Evolutionary conservation across 306 rosid genomes (phyloP).

Genomic region (Cicer chorassanicum): DNA sequence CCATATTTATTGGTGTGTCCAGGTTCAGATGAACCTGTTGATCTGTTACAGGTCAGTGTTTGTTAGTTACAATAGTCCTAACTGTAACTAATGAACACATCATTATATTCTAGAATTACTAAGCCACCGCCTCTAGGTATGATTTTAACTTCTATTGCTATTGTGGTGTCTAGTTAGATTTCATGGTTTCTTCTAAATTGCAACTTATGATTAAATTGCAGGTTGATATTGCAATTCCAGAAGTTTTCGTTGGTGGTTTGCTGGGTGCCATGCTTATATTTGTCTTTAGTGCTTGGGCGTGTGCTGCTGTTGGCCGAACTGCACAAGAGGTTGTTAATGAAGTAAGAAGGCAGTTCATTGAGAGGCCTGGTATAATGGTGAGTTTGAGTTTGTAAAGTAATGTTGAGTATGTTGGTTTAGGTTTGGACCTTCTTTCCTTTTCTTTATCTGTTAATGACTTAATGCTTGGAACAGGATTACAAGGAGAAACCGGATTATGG

Average conservation of each 20-base stretch:
- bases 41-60: neutral
- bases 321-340: conserved; percentile 99
- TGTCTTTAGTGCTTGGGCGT: conserved; percentile 97
- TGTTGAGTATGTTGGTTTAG: conserved; percentile 19
- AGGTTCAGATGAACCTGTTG: neutral
- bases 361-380: conserved; percentile 99
- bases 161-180: conserved; percentile 25
- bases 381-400: conserved; percentile 51
- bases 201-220: conserved; percentile 48
- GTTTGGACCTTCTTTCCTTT: conserved; percentile 23
- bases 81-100: too few species aligned
- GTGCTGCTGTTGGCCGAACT: conserved; percentile 97
- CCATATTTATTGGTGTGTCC: neutral
- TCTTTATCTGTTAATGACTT: conserved; percentile 25
- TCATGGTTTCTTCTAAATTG: conserved; percentile 37
- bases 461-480: conserved; percentile 68
- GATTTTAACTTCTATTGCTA: neutral
- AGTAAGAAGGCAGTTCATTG: conserved; percentile 97
- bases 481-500: conserved; percentile 96
- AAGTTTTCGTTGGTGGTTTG: conserved; percentile 90
- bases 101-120: neutral
- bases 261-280: conserved; percentile 97
- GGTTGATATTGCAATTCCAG: conserved; percentile 99
- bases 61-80: neutral
- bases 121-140: neutral